phyloP scores from a whole-genome alignment of 331 rosid species.

The Quercus tomentella region DNA sequence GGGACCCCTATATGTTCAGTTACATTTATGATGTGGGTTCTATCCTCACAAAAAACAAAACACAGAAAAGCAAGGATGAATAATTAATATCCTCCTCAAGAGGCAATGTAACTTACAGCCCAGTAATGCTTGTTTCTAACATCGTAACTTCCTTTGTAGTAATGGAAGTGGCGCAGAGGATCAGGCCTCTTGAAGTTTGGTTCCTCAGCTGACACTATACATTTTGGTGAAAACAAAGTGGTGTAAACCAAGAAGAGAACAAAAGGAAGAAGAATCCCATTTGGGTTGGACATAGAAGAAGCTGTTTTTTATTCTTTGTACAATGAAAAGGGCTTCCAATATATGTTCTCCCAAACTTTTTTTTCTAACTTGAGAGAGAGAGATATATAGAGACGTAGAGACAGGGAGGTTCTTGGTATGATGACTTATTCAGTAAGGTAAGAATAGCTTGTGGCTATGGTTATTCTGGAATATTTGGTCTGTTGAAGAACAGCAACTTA shows the following conservation, averaged over 20 bases:
- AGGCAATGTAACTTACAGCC: constrained; percentile 43
- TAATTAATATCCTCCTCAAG: background rate
- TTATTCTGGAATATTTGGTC: constrained; percentile 28
- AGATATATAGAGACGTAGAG: background rate
- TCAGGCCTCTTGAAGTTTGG: constrained; percentile 48
- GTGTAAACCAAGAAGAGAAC: constrained; percentile 33
- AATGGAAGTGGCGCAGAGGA: constrained; percentile 52
- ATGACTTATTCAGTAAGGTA: constrained; percentile 51
- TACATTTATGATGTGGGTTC: background rate
- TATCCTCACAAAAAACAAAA: background rate
- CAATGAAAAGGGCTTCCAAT: constrained; percentile 17
- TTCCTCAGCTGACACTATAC: constrained; percentile 26
- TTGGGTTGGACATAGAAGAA: constrained; percentile 40
- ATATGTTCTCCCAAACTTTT: constrained; percentile 15
- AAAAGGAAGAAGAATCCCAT: constrained; percentile 26
- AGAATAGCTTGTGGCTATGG: constrained; percentile 72
- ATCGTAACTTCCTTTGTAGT: constrained; percentile 58
- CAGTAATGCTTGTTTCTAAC: constrained; percentile 54
- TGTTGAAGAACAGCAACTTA: constrained; percentile 27
- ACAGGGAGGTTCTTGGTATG: constrained; percentile 18
- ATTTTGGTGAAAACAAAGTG: constrained; percentile 26
- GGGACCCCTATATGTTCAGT: background rate
- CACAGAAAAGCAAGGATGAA: background rate
- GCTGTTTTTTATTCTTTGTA: background rate
- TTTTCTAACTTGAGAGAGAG: background rate